phyloP scores from a whole-genome alignment of 2,329 filamentous ascomycete genomes.

The Mariannaea sp. region DNA sequence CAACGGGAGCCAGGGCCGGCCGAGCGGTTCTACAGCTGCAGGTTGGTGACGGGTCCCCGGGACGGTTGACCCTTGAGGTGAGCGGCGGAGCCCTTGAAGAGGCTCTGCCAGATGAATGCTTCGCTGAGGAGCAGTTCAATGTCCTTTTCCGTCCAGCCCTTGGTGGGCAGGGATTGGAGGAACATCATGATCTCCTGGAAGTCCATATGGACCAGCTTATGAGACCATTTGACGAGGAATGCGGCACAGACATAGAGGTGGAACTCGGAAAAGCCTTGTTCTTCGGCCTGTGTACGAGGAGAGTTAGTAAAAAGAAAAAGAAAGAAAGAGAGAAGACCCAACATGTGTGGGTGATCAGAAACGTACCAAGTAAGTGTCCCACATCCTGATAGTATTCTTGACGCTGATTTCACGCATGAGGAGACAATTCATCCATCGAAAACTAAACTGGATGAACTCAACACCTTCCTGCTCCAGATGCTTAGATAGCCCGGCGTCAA shows the following conservation, averaged over 20 bases:
- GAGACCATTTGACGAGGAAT: constrained; percentile 97
- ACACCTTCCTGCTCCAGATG: constrained; percentile 90
- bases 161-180: constrained; percentile 88
- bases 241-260: constrained; percentile 98
- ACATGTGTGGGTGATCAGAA: no score
- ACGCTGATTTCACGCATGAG: constrained; percentile 98
- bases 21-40: constrained; percentile 41
- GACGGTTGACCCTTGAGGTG: constrained; percentile 69
- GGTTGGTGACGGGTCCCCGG: constrained; percentile 43
- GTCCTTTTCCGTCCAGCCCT: constrained; percentile 96
- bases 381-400: constrained; percentile 97
- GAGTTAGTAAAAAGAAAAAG: background rate
- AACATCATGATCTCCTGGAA: constrained; percentile 99
- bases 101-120: constrained; percentile 97
- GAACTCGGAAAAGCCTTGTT: constrained; percentile 97
- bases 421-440: constrained; percentile 99
- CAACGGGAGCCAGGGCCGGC: background rate
- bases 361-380: constrained; percentile 96
- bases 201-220: constrained; percentile 94
- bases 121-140: constrained; percentile 95
- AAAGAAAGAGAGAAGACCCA: background rate
- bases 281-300: constrained; percentile 79
- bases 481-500: constrained; percentile 81
- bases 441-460: constrained; percentile 99
- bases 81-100: constrained; percentile 93